Base-by-base conservation (phyloP, 177 flowering plant genomes). In the Vitis hybrid region DNA sequence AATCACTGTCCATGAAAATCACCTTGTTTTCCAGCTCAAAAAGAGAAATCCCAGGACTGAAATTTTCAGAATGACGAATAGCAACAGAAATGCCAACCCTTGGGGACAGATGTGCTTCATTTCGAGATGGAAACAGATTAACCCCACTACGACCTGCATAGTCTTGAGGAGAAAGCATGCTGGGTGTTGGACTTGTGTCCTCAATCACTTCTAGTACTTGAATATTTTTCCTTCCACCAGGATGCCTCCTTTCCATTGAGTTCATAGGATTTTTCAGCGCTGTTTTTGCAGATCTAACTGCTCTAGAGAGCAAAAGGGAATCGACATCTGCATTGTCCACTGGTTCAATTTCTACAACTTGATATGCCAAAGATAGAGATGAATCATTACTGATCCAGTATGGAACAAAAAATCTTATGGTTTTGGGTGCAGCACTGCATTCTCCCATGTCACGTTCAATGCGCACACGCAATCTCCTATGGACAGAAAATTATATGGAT, bases 21-120 rank as follows among this genome's bases (percentile, higher is more conserved):
- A 96, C 99, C 97, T 96, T 93, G 66, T 90, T 96, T 80, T 96
- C 99, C 76, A 96, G 86, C 74, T 96, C 97, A 71, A 88, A 79
- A 76, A 96, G 92, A 67, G 98, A 92, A 67, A 96, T 82, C 51
- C 99, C 99, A 65, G 97, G 82, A 80, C 97, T 84, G 77, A 72
- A 96, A 77, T 77, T 79, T 20, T 92, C 92, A 60, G 94, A 91
- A 72, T 75, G 66, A 39, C 72, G 85, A 63, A 86, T 68, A 63
- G 98, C 91, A 72, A 96, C 97, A 68, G 97, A 80, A 68, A 96
- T 85, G 39, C 97, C 99, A 50, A 96, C 79, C 52, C 90, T 80
- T 10, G 90, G 89, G 29, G 98, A 91, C 34, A 86, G 76, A 80
- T 82, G 84, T 66, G 91, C 67, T 69, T 87, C 91, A 74, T 82